Conservation (phyloP, 2,329 filamentous ascomycete genomes). For the Colletotrichum higginsianum region DNA sequence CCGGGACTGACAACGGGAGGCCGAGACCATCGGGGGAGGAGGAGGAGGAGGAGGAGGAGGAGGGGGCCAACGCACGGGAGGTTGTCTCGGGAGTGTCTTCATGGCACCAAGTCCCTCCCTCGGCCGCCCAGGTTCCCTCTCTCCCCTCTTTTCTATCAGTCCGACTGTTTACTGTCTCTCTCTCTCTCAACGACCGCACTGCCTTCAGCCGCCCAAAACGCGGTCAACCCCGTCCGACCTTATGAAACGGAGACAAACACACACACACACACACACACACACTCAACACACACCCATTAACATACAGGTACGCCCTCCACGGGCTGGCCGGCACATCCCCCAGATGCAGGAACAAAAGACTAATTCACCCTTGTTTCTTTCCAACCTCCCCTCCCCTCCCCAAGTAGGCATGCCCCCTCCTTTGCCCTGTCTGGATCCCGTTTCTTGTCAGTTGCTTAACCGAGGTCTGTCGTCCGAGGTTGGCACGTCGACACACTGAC, state of each 20-base stretch:
- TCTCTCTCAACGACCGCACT: constrained; percentile 4
- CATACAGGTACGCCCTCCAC: background rate
- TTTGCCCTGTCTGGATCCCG: background rate
- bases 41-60: no score
- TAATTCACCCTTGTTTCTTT: no score
- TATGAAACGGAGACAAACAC: constrained; percentile 22
- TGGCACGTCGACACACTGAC: constrained; percentile 21
- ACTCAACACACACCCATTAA: no score
- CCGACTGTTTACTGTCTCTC: background rate
- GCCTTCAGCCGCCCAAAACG: constrained; percentile 11
- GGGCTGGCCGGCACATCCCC: constrained; percentile 10
- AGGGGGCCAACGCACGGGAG: constrained; percentile 18
- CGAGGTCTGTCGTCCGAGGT: constrained; percentile 11
- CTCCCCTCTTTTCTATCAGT: background rate
- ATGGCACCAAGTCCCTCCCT: no score
- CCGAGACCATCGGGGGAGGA: background rate
- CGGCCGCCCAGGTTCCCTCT: background rate
- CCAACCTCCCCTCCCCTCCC: background rate
- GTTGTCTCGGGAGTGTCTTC: constrained; percentile 18
- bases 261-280: background rate
- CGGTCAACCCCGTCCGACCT: constrained; percentile 12
- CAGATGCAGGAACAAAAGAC: background rate
- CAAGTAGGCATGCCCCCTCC: constrained; percentile 7
- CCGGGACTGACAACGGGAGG: constrained; percentile 11
- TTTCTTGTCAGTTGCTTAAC: background rate